Base-by-base conservation (phyloP, 306 rosid species). In the Boehmeria nivea region DNA sequence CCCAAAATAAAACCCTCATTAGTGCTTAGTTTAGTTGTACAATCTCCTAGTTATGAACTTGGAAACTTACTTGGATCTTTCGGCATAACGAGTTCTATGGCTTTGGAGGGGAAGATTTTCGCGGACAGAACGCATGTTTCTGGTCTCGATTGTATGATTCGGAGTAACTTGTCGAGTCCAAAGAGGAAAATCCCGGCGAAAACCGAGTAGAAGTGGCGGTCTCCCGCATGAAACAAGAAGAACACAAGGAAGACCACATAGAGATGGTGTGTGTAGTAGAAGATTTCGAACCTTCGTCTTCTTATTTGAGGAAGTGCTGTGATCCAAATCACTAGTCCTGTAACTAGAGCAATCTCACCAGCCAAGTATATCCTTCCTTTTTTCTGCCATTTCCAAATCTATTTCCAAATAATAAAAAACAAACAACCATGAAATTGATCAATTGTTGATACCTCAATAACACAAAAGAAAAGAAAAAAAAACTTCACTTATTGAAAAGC, bases 151-250 rank as follows among this genome's bases (percentile, higher is more conserved):
- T 91, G 96, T 33, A 91, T 47, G 65, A 84, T 20, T 22, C 94
- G 78, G 26, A 91, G 82, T 31, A 87, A 31, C 80, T 84, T 87
- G 67, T 91, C 98, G 12, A 84, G 80, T 37, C 78, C 81, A 56
- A 87, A 87, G 64, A 91, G 98, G 60, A 91, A 81, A 54, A 91
- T 50, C 52, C 96, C 95, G 0, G 93, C 74, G 67, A 91, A 91
- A 40, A 84, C 81, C 56, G 53, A 64, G 64, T 87, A 87, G 61
- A 91, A 91, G 72, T 87, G 98, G 60, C 84, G 66, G 64, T 91
- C 98, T 70, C 96, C 98, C 15, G 66, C 84, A 71, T 91, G 98
- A 61, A 91, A 87, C 80, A 91, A 69, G 87, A 80, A 84, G 40
- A 87, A 76, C n/a, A 84, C 68, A n/a, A 87, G 77, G 69, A 87